Evolutionary conservation across 2,329 filamentous ascomycete species (phyloP).

Genomic region (Epichloe sp.): DNA sequence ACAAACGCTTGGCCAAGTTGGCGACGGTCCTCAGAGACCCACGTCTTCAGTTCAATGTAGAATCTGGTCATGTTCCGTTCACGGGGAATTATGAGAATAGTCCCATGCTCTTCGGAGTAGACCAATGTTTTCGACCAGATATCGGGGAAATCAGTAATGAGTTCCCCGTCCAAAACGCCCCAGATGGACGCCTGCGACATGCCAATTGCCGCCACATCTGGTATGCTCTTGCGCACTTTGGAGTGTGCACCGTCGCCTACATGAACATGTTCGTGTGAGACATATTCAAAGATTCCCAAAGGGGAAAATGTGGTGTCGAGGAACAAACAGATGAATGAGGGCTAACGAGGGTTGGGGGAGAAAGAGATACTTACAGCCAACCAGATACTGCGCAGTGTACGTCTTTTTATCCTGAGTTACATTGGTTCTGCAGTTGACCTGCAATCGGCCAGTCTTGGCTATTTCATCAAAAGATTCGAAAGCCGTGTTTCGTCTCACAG

Average conservation of each 20-base stretch:
- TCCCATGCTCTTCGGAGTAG: conserved; percentile 52
- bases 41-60: conserved; percentile 43
- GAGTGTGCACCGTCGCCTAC: conserved; percentile 58
- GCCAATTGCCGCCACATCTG: conserved; percentile 39
- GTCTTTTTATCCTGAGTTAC: conserved; percentile 36
- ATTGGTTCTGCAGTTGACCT: conserved; percentile 38
- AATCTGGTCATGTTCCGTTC: conserved; percentile 60
- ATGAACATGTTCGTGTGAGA: background rate
- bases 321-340: background rate
- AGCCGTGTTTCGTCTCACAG: conserved; percentile 49
- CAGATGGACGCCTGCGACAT: conserved; percentile 44
- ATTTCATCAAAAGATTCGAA: conserved; percentile 44
- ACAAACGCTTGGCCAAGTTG: conserved; percentile 50
- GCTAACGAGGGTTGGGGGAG: background rate
- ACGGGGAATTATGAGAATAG: conserved; percentile 60
- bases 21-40: conserved; percentile 25
- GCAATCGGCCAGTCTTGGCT: conserved; percentile 29
- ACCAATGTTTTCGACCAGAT: conserved; percentile 63
- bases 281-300: background rate
- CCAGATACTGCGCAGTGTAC: conserved; percentile 47
- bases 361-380: conserved; percentile 44
- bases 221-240: conserved; percentile 53
- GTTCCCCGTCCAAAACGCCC: conserved; percentile 59
- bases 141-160: conserved; percentile 61
- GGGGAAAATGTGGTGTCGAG: background rate